Percentiles rank a stretch among this genome's conserved stretches.
Evolutionary conservation across 2,329 filamentous ascomycete genomes (phyloP).

Genomic region (Trichoderma guizhouense): DNA sequence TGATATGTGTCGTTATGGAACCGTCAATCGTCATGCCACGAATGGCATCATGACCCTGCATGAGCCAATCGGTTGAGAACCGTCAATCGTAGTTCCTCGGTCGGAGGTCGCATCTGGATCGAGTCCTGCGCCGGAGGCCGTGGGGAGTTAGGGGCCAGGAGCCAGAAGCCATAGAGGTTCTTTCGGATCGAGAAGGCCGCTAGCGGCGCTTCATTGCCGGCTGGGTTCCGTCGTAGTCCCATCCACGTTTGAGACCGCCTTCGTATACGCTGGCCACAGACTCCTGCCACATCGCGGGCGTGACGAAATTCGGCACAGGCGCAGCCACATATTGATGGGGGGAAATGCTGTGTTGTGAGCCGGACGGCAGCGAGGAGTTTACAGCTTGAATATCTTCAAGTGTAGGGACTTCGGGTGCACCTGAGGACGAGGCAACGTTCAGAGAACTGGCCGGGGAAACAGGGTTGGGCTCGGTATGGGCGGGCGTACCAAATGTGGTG

Average conservation of each 20-base stretch:
- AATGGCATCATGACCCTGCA: background rate
- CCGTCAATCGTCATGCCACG: background rate
- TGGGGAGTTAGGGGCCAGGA: background rate
- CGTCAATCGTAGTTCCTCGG: background rate
- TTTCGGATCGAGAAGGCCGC: background rate
- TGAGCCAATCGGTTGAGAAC: background rate
- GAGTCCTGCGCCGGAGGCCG: background rate
- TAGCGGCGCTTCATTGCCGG: slow-evolving; percentile 33
- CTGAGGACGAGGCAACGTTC: slow-evolving; percentile 51
- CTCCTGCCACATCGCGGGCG: slow-evolving; percentile 71
- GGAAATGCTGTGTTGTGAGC: slow-evolving; percentile 43
- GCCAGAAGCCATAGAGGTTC: background rate
- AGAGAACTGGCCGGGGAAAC: slow-evolving; percentile 47
- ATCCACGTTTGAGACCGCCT: slow-evolving; percentile 59
- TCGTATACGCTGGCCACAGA: slow-evolving; percentile 68
- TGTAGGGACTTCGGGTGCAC: slow-evolving; percentile 51
- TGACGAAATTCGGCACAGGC: slow-evolving; percentile 59
- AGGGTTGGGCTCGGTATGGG: slow-evolving; percentile 33
- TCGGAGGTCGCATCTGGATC: background rate
- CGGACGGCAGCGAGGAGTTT: slow-evolving; percentile 42
- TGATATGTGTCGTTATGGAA: background rate
- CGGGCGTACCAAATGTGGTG: slow-evolving; percentile 78
- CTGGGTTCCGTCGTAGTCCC: slow-evolving; percentile 50
- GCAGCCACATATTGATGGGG: slow-evolving; percentile 52
- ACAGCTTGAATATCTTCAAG: slow-evolving; percentile 52